A percentile compares a stretch with the other conserved stretches of the same genome.
Conservation (phyloP, 345 rosid species). For the Acer negundo region DNA sequence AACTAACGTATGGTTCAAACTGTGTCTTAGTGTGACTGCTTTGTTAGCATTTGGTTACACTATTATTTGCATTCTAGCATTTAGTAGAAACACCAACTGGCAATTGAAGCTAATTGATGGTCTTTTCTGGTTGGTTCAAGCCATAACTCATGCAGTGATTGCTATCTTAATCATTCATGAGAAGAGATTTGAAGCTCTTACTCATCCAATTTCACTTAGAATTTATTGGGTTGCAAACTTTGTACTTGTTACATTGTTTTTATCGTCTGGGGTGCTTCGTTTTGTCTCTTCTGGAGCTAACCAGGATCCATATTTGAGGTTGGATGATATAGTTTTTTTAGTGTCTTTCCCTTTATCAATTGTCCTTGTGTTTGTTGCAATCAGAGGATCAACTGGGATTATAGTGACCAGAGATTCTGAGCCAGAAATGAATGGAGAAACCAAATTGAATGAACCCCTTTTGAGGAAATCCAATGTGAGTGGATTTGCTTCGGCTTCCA, state of each 20-base stretch:
- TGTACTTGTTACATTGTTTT: slow-evolving; percentile 45
- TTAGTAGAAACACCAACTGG: slow-evolving; percentile 34
- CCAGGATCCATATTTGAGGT: slow-evolving; percentile 32
- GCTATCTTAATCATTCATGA: slow-evolving; percentile 66
- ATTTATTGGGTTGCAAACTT: slow-evolving; percentile 61
- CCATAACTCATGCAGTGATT: slow-evolving; percentile 63
- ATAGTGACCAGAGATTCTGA: slow-evolving; percentile 29
- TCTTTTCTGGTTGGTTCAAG: slow-evolving; percentile 72
- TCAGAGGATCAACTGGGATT: slow-evolving; percentile 77
- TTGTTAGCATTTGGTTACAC: slow-evolving; percentile 53
- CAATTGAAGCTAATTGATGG: slow-evolving; percentile 48
- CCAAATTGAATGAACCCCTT: slow-evolving; percentile 37
- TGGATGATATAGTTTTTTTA: slow-evolving; percentile 63
- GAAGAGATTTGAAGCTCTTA: slow-evolving; percentile 60
- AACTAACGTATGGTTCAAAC: slow-evolving; percentile 54
- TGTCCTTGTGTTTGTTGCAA: slow-evolving; percentile 50
- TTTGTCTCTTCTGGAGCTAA: slow-evolving; percentile 31
- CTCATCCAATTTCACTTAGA: slow-evolving; percentile 67
- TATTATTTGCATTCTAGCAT: slow-evolving; percentile 47
- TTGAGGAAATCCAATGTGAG: slow-evolving; percentile 47
- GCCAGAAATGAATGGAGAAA: slow-evolving; percentile 32
- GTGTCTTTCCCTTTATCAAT: slow-evolving; percentile 55
- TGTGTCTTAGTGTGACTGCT: slow-evolving; percentile 43
- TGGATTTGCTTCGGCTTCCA: slow-evolving; percentile 73
- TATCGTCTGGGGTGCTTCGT: slow-evolving; percentile 57